phyloP scores from a whole-genome alignment of 176 grass and related monocot genomes.

The Pharus latifolius region DNA sequence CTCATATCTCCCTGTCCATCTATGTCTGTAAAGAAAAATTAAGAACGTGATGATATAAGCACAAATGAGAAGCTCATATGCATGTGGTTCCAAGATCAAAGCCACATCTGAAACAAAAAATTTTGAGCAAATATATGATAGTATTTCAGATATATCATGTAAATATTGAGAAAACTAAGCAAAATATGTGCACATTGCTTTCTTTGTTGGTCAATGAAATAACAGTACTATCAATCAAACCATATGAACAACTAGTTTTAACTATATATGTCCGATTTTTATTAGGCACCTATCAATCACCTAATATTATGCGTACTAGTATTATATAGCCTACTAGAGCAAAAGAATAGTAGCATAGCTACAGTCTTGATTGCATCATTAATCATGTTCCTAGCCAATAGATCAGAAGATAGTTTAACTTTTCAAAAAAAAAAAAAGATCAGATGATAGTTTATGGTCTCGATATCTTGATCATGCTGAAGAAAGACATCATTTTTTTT shows the following conservation, averaged over 20 bases:
- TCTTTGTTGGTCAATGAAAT: neutral
- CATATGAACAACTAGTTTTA: neutral
- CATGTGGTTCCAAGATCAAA: neutral
- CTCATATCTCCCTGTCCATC: slow-evolving; percentile 71
- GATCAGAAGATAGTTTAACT: slow-evolving; percentile 12
- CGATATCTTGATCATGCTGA: neutral
- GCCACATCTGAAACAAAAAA: neutral
- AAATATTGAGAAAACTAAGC: neutral
- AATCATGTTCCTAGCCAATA: neutral
- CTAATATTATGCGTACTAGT: neutral
- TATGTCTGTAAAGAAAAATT: slow-evolving; percentile 32
- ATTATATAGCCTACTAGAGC: neutral
- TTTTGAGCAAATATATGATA: neutral
- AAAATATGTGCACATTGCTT: neutral
- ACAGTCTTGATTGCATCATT: neutral
- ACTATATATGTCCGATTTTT: too few relatives aligned
- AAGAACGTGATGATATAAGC: neutral
- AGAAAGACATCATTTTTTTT: slow-evolving; percentile 2
- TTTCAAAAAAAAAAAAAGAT: too few relatives aligned
- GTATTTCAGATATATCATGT: neutral
- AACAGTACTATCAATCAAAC: neutral
- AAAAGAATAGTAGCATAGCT: neutral
- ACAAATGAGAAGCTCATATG: neutral
- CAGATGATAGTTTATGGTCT: slow-evolving; percentile 7
- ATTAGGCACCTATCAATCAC: too few relatives aligned